Percentiles rank a stretch among this genome's conserved stretches.
Evolutionary conservation across 2,329 filamentous ascomycete genomes (phyloP).

Genomic region (Monosporascus sp.): DNA sequence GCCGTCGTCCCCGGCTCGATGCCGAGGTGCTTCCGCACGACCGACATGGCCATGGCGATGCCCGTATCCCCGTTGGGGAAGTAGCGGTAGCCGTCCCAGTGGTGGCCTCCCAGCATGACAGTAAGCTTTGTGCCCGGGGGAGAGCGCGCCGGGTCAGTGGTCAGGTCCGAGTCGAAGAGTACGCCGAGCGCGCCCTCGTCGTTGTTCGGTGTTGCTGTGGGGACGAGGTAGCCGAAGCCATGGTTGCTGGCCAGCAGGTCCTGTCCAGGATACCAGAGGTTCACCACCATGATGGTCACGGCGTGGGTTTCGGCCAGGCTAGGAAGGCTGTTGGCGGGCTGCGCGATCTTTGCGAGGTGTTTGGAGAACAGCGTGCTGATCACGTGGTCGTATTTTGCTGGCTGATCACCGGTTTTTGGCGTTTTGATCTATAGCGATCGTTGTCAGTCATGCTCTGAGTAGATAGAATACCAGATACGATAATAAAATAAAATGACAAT

Average conservation of each 20-base stretch:
- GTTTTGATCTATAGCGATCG: conserved; percentile 24
- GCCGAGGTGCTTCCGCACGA: conserved; percentile 69
- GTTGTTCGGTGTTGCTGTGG: conserved; percentile 69
- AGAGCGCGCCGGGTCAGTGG: conserved; percentile 1
- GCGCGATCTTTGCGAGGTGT: conserved; percentile 33
- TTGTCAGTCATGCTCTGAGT: background rate
- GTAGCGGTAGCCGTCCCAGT: conserved; percentile 63
- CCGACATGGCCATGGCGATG: conserved; percentile 59
- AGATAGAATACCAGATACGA: too few relatives aligned
- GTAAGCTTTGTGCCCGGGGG: conserved; percentile 73
- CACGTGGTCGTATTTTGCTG: conserved; percentile 46
- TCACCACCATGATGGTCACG: conserved; percentile 86
- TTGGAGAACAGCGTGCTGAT: conserved; percentile 58
- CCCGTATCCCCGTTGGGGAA: conserved; percentile 62
- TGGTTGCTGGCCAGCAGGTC: conserved; percentile 53
- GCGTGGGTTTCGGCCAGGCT: conserved; percentile 51
- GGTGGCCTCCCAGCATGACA: conserved; percentile 91
- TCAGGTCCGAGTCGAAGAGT: conserved; percentile 76
- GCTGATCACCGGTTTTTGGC: conserved; percentile 12
- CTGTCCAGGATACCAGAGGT: conserved; percentile 71
- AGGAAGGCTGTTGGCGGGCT: conserved; percentile 32
- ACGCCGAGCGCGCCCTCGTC: conserved; percentile 83
- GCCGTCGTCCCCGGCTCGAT: conserved; percentile 53
- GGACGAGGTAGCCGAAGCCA: conserved; percentile 91
- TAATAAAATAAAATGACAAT: too few relatives aligned